Evolutionary conservation across 148 eudicot species (phyloP), one percentile per base, ranked within the genome.

Genomic region (Mesembryanthemum crystallinum): DNA sequence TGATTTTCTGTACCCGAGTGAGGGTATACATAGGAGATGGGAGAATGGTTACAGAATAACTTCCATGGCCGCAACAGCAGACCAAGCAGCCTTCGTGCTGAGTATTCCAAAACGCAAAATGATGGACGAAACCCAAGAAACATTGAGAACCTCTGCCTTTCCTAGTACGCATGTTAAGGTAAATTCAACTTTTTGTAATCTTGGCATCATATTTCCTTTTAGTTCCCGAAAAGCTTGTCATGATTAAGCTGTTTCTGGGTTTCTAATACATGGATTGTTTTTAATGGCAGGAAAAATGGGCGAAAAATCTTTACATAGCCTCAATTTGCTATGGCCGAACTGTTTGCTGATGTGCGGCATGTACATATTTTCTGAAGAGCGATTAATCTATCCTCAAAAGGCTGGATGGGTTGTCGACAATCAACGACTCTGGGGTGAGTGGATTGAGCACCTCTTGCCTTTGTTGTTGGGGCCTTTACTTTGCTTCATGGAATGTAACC

Each of bases 111-210:
- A 87, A 79, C 93, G 93, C 2, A 92, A 92, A 77, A 84, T 91
- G 43, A 79, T 87, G 82, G 98, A 92, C 64, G 98, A 92, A 81
- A 92, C 98, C 37, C 98, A 92, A 59, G 98, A 92, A 84, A 92
- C 98, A 80, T 79, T 92, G 20, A 85, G 98, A 58, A 92, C 98
- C 28, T 92, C 98, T 69, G 93, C 98, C 57, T 92, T 92, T 76
- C 98, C 98, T 42, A 92, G 98, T 81, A 86, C 91, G 74, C 98
- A 92, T 85, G 98, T 92, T 57, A 92, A 92, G 96, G 98, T 92
- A 77, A 54, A 13, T 79, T 54, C 5, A 21, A 4, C 18, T 54
- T 13, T 54, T 20, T 54, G n/a, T n/a, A n/a, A n/a, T n/a, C n/a
- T n/a, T n/a, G n/a, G n/a, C n/a, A n/a, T n/a, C n/a, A n/a, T n/a